These are phyloP conservation scores for Ottelia alismoides DNA, from an alignment of 106 monocot species.

Conservation along the genomic window DNA sequence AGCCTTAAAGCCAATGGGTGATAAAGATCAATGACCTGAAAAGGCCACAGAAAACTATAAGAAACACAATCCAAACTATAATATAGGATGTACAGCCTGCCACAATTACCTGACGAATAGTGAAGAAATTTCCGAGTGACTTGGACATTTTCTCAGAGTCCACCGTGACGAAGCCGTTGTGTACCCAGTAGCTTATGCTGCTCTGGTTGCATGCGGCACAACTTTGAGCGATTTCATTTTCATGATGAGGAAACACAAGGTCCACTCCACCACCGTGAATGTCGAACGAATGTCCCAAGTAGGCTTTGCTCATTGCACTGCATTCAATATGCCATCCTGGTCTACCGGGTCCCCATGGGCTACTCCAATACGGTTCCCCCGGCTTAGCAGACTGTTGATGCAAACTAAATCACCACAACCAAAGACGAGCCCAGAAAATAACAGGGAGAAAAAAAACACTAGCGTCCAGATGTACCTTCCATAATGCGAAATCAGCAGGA, in stretches of 20 bases:
- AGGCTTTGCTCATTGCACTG: constrained; percentile 94
- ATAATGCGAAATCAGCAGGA: constrained; percentile 97
- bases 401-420: too few relatives aligned
- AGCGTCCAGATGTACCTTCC: constrained; percentile 53
- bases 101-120: constrained; percentile 60
- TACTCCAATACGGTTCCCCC: constrained; percentile 90
- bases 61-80: not conserved
- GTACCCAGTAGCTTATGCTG: constrained; percentile 68
- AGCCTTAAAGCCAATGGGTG: constrained; percentile 89
- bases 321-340: constrained; percentile 99
- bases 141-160: constrained; percentile 95
- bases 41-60: constrained; percentile 12
- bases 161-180: constrained; percentile 91
- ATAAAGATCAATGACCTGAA: constrained; percentile 73
- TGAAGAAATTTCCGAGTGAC: constrained; percentile 83
- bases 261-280: constrained; percentile 99
- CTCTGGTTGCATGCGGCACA: constrained; percentile 76
- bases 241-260: constrained; percentile 94
- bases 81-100: not conserved
- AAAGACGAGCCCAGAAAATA: not conserved
- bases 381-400: constrained; percentile 36
- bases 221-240: constrained; percentile 98
- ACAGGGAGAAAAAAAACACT: not conserved
- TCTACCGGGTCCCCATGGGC: constrained; percentile 95
- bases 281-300: constrained; percentile 85